Percentiles rank a stretch among this genome's conserved stretches.
phyloP scores from a whole-genome alignment of 1,139 yeast species.

The Candida sanyaensis region DNA sequence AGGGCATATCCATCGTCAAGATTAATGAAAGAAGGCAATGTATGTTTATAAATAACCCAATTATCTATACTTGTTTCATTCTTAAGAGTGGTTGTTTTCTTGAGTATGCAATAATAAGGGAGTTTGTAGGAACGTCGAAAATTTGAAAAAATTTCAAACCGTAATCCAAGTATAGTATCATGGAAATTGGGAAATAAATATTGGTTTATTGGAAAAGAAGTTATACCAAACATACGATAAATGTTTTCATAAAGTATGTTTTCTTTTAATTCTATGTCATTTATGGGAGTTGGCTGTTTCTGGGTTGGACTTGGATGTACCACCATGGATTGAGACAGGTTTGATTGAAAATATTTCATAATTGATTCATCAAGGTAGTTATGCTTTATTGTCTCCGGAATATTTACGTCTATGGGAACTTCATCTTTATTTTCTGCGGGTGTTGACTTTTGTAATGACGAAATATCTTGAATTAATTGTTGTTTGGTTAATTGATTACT shows the following conservation, averaged over 20 bases:
- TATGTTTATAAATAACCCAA: constrained; percentile 40
- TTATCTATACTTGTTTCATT: constrained; percentile 9
- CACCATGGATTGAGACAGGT: not conserved
- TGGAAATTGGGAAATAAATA: constrained; percentile 23
- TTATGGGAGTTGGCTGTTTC: constrained; percentile 5
- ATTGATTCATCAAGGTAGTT: constrained; percentile 28
- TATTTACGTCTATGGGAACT: constrained; percentile 13
- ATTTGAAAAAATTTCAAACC: constrained; percentile 37
- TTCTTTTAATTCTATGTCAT: constrained; percentile 26
- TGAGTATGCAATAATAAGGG: constrained; percentile 43
- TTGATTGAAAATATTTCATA: constrained; percentile 22
- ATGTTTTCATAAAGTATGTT: constrained; percentile 41
- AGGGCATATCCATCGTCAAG: constrained; percentile 10
- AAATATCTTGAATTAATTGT: constrained; percentile 7
- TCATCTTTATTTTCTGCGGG: constrained; percentile 7
- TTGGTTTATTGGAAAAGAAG: constrained; percentile 43
- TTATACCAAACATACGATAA: constrained; percentile 39
- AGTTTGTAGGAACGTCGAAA: constrained; percentile 19
- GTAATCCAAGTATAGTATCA: constrained; percentile 30
- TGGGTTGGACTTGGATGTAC: not conserved
- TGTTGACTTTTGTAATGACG: constrained; percentile 3
- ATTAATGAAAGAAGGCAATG: constrained; percentile 36
- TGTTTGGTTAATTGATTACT: constrained; percentile 14
- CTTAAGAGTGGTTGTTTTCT: constrained; percentile 14
- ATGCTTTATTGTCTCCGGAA: constrained; percentile 24